phyloP scores from a whole-genome alignment of 192 early-diverging fungal species.

The Pilaira anomala region DNA sequence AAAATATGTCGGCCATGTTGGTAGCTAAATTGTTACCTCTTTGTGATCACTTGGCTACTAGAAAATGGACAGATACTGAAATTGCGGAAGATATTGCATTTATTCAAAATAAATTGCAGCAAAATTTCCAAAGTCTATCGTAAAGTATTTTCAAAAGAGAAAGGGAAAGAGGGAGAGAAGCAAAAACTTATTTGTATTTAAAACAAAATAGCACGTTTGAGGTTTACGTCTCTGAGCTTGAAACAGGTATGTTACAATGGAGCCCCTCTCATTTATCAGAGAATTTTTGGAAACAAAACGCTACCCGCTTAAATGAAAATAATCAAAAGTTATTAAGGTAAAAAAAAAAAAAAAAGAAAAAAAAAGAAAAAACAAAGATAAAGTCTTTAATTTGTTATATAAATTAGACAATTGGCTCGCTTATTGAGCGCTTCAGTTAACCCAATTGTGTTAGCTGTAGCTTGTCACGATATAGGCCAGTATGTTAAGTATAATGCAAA shows the following conservation, averaged over 20 bases:
- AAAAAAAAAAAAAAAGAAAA: not conserved
- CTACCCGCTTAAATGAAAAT: slow-evolving; percentile 70
- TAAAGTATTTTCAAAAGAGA: slow-evolving; percentile 24
- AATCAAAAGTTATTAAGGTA: slow-evolving; percentile 70
- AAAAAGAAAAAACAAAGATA: too few species aligned
- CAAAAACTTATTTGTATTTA: too few species aligned
- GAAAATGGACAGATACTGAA: slow-evolving; percentile 91
- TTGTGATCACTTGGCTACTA: slow-evolving; percentile 65
- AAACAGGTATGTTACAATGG: slow-evolving; percentile 86
- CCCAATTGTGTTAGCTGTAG: slow-evolving; percentile 75
- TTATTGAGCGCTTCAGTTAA: slow-evolving; percentile 56
- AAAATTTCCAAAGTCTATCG: slow-evolving; percentile 75
- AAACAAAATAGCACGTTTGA: slow-evolving; percentile 88
- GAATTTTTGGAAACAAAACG: slow-evolving; percentile 91
- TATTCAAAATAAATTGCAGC: slow-evolving; percentile 69
- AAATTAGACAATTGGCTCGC: slow-evolving; percentile 53
- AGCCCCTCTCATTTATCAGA: slow-evolving; percentile 88
- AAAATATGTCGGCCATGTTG: slow-evolving; percentile 81
- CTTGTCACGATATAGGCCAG: slow-evolving; percentile 92
- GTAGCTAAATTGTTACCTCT: slow-evolving; percentile 73
- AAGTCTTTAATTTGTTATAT: too few species aligned
- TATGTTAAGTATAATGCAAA: slow-evolving; percentile 83
- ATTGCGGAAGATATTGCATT: slow-evolving; percentile 73
- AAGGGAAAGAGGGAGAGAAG: not conserved
- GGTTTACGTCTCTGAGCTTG: slow-evolving; percentile 88